phyloP scores from a whole-genome alignment of 305 asterid species.

The Plantago coronopus region DNA sequence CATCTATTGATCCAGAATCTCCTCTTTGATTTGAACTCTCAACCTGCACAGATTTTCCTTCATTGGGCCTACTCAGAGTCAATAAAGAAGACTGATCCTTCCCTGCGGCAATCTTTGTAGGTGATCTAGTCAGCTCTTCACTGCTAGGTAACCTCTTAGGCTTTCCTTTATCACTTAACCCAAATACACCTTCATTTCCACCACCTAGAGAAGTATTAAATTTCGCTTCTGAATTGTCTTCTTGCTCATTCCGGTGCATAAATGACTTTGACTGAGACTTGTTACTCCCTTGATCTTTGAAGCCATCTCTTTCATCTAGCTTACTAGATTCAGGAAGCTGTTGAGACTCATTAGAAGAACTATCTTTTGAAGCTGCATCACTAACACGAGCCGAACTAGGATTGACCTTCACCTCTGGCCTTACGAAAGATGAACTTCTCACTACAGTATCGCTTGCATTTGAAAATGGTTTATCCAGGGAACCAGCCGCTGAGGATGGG shows the following conservation, averaged over 20 bases:
- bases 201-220: constrained; percentile 29
- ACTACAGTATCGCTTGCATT: constrained; percentile 28
- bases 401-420: constrained; percentile 37
- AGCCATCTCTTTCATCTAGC: constrained; percentile 36
- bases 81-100: constrained; percentile 33
- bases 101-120: constrained; percentile 30
- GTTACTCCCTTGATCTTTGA: constrained; percentile 37
- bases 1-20: constrained; percentile 36
- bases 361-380: constrained; percentile 34
- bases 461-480: constrained; percentile 36
- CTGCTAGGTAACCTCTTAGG: constrained; percentile 28
- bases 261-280: constrained; percentile 42
- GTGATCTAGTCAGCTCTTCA: constrained; percentile 37
- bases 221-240: constrained; percentile 36
- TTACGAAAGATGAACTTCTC: constrained; percentile 33
- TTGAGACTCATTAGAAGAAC: constrained; percentile 35
- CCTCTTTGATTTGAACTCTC: constrained; percentile 34
- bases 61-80: constrained; percentile 28
- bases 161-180: constrained; percentile 35
- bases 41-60: constrained; percentile 34
- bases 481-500: constrained; percentile 40
- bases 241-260: constrained; percentile 36
- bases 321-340: constrained; percentile 31
- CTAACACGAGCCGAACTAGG: constrained; percentile 29
- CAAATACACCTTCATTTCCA: constrained; percentile 25